Conservation (phyloP, 352 stramenopile genomes). For the Phytophthora cactorum region DNA sequence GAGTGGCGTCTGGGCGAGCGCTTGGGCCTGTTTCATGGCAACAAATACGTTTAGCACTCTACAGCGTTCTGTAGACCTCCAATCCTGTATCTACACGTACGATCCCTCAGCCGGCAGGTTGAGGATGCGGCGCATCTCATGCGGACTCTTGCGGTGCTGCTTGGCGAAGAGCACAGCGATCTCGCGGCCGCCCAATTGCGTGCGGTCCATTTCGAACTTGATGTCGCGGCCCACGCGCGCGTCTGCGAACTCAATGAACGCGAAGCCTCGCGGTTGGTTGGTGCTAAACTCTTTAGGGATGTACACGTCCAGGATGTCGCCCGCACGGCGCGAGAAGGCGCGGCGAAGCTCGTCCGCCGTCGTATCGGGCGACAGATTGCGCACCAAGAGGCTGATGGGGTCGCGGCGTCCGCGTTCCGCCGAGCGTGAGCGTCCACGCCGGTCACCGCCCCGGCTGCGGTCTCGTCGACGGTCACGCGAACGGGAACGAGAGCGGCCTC, state of each 20-base stretch:
- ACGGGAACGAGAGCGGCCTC: conserved; percentile 45
- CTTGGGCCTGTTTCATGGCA: conserved; percentile 14
- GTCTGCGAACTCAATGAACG: conserved; percentile 83
- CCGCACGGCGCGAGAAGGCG: conserved; percentile 52
- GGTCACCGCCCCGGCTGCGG: conserved; percentile 19
- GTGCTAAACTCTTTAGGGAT: conserved; percentile 65
- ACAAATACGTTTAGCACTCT: neutral
- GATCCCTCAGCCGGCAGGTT: conserved; percentile 27
- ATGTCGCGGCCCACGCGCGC: conserved; percentile 65
- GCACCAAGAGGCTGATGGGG: conserved; percentile 60
- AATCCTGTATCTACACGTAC: conserved; percentile 10
- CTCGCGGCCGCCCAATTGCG: conserved; percentile 67
- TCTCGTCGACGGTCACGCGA: conserved; percentile 34
- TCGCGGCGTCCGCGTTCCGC: conserved; percentile 22
- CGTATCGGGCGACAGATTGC: conserved; percentile 47
- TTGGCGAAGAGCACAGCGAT: conserved; percentile 83
- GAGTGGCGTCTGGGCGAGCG: conserved; percentile 29
- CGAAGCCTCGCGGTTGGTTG: conserved; percentile 77
- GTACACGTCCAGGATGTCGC: conserved; percentile 73
- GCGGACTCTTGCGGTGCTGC: conserved; percentile 77
- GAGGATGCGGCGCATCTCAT: conserved; percentile 67
- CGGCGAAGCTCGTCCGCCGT: conserved; percentile 50
- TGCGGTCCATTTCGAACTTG: conserved; percentile 81
- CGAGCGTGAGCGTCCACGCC: conserved; percentile 42
- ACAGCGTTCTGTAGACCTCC: neutral